Evolutionary conservation across 2,329 filamentous ascomycete species (phyloP), one percentile per base, ranked within the genome.

Genomic region (Fusarium newnesense): DNA sequence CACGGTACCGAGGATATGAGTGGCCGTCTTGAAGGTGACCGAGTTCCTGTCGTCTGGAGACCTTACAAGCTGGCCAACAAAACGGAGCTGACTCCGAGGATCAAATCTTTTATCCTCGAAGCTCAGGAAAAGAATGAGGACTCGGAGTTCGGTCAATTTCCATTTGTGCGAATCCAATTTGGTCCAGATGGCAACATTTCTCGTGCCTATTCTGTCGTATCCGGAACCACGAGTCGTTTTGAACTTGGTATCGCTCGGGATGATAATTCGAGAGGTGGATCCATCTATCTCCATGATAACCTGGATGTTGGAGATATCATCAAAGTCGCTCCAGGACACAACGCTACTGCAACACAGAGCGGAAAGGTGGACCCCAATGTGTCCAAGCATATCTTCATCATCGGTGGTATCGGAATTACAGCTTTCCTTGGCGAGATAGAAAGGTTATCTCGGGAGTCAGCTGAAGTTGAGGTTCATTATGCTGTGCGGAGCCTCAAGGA

Each of bases 151-250:
- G 58, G 46, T 0, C 36, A 36, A 18, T 72, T 71, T 28, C 69
- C 69, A 9, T 72, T 72, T 18, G 64, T 72, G 3, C 39, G 69
- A 16, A 13, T 69, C 2, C 69, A 54, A 10, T 71, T 71, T 50
- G 69, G 69, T 3, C 57, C 57, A 2, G 34, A 60, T 11, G 58
- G 59, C 6, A 58, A 28, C 4, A 37, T 72, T 2, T 59, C 69
- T 8, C 69, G 69, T 15, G 69, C 69, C 2, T 71, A 71, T 32
- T 71, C 69, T 47, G 64, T 71, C 1, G 69, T 72, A 32, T 69
- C 52, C 1, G 69, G 69, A 6, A 72, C 53, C 24, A 42, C 15
- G 4, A 43, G 36, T 1, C 47, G 30, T 2, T 72, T 71, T 21
- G 69, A 71, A 28, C 34, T 71, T 2, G 69, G 57, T 0, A 44